These are phyloP conservation scores for Argentina anserina DNA, from an alignment of 306 rosid species.

Conservation along the genomic window DNA sequence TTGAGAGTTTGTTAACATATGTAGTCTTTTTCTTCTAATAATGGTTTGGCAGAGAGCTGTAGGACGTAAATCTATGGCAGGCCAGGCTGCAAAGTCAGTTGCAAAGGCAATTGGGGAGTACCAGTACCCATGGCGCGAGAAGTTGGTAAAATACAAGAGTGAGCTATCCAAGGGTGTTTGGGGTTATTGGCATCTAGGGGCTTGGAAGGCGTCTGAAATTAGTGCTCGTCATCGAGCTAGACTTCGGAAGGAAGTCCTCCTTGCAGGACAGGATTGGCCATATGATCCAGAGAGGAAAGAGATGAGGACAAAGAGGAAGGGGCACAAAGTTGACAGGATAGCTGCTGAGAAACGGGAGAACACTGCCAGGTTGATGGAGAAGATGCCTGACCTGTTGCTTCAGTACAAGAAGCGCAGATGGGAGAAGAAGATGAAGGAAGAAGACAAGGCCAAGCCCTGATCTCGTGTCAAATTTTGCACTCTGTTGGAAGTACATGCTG, in stretches of 20 bases:
- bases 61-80: slow-evolving; percentile 46
- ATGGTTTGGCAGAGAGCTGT: slow-evolving; percentile 18
- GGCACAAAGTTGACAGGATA: slow-evolving; percentile 77
- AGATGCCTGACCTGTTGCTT: slow-evolving; percentile 78
- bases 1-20: background rate
- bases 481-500: background rate
- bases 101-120: slow-evolving; percentile 56
- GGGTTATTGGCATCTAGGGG: slow-evolving; percentile 93
- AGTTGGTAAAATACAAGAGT: slow-evolving; percentile 51
- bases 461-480: background rate
- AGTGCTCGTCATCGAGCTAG: slow-evolving; percentile 72
- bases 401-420: slow-evolving; percentile 78
- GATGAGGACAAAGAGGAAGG: slow-evolving; percentile 82
- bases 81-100: slow-evolving; percentile 50
- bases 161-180: slow-evolving; percentile 79
- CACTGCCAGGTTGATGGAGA: slow-evolving; percentile 75
- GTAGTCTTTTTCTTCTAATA: slow-evolving; percentile 12
- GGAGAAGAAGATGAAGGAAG: slow-evolving; percentile 97
- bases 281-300: slow-evolving; percentile 76
- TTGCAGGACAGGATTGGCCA: slow-evolving; percentile 75
- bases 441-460: slow-evolving; percentile 58
- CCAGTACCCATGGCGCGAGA: slow-evolving; percentile 79
- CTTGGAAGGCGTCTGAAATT: slow-evolving; percentile 76
- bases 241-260: slow-evolving; percentile 70
- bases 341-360: slow-evolving; percentile 74